A percentile compares a stretch with the other conserved stretches of the same genome.
phyloP scores from a whole-genome alignment of 805 yeast genomes.

The Saccharomycopsis sp. region DNA sequence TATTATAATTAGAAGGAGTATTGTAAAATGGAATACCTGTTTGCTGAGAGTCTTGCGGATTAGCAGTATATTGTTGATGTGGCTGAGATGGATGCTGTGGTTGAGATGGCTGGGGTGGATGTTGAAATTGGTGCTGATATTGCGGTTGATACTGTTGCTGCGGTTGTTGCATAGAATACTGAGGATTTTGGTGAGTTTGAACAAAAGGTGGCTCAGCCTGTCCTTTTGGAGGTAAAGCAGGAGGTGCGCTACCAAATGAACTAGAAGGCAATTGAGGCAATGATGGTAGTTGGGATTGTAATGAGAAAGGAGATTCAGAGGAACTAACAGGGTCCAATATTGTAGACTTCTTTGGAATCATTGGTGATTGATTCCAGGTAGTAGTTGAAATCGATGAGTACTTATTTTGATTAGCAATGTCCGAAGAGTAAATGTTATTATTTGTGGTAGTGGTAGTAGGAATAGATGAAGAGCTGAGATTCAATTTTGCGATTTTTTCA shows the following conservation, averaged over 20 bases:
- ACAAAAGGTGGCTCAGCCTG: no score
- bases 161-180: not conserved
- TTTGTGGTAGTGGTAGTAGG: constrained; percentile 13
- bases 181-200: no score
- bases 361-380: constrained; percentile 13
- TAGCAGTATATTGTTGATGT: constrained; percentile 15
- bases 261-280: constrained; percentile 7
- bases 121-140: not conserved
- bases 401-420: constrained; percentile 26
- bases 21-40: constrained; percentile 38
- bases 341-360: constrained; percentile 14
- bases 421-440: constrained; percentile 21
- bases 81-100: not conserved
- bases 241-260: constrained; percentile 1
- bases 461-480: constrained; percentile 14
- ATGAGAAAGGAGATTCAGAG: constrained; percentile 8
- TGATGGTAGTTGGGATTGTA: constrained; percentile 8
- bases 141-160: constrained; percentile 1
- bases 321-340: constrained; percentile 10
- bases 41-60: constrained; percentile 25
- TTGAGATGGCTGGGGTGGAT: not conserved
- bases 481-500: constrained; percentile 23
- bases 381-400: constrained; percentile 20
- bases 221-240: constrained; percentile 14
- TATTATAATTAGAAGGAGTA: constrained; percentile 45